Conservation (phyloP, 768 basidiomycete species). For the Hypholoma fasciculare region DNA sequence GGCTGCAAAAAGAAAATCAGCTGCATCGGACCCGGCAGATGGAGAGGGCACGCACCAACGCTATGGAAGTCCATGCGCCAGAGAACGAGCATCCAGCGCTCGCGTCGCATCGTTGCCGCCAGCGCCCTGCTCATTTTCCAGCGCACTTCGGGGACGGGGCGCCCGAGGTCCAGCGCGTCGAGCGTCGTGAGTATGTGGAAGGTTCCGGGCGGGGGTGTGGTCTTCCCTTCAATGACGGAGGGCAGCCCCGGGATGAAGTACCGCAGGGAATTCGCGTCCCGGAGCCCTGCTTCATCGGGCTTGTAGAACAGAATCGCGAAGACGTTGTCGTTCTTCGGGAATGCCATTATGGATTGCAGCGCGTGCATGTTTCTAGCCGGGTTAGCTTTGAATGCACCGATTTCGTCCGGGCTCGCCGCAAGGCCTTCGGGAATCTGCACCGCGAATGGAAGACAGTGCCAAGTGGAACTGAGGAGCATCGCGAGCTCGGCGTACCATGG, state of each 20-base stretch:
- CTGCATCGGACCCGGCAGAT: not conserved
- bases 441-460: slow-evolving; percentile 21
- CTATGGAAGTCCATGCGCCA: slow-evolving; percentile 8
- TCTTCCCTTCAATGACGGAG: slow-evolving; percentile 10
- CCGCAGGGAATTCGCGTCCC: not conserved
- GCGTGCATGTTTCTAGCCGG: slow-evolving; percentile 1
- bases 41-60: not conserved
- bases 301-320: not conserved
- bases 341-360: not conserved
- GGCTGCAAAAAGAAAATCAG: not conserved
- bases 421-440: slow-evolving; percentile 16
- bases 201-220: slow-evolving; percentile 2
- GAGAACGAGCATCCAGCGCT: slow-evolving; percentile 15
- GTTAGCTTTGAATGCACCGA: slow-evolving; percentile 21
- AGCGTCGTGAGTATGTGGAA: slow-evolving; percentile 15
- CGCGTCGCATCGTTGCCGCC: slow-evolving; percentile 12
- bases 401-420: slow-evolving; percentile 12
- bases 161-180: slow-evolving; percentile 10
- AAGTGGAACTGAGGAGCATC: slow-evolving; percentile 19
- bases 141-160: slow-evolving; percentile 4
- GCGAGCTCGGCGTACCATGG: slow-evolving; percentile 29
- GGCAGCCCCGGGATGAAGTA: not conserved
- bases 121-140: slow-evolving; percentile 18
- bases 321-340: not conserved
- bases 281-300: not conserved